Percentiles rank a stretch among this genome's conserved stretches.
Evolutionary conservation across 2,329 filamentous ascomycete species (phyloP).

Genomic region (Colletotrichum tamarilloi): DNA sequence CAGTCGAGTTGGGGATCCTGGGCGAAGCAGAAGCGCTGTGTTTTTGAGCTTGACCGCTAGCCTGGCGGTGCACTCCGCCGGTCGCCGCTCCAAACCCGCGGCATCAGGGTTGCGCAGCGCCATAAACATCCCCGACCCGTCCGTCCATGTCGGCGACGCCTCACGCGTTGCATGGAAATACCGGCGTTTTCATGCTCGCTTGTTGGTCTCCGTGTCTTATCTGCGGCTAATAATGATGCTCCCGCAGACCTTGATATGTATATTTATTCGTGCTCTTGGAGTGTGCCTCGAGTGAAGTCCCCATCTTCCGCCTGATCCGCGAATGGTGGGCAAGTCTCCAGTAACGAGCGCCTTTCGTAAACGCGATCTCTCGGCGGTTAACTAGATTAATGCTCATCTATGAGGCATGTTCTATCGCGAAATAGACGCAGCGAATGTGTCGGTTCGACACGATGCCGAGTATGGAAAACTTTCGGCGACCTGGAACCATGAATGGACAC

Average conservation of each 20-base stretch:
- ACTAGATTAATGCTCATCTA: background rate
- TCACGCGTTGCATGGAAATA: background rate
- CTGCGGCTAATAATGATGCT: background rate
- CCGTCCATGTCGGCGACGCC: background rate
- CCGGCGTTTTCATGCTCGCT: background rate
- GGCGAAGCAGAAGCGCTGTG: background rate
- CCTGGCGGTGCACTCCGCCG: conserved; percentile 28
- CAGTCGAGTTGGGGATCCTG: conserved; percentile 5
- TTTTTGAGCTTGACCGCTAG: background rate
- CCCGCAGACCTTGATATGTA: background rate
- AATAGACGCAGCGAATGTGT: background rate
- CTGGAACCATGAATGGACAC: background rate
- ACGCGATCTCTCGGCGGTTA: background rate
- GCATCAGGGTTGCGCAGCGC: conserved; percentile 29
- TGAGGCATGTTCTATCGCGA: background rate
- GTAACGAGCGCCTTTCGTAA: background rate
- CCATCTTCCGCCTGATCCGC: background rate
- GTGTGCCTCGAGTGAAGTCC: background rate
- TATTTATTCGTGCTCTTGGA: background rate
- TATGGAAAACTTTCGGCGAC: background rate
- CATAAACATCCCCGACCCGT: background rate
- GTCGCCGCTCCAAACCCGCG: conserved; percentile 17
- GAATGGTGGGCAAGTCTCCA: background rate
- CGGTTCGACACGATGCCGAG: background rate
- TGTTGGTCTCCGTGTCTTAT: background rate